Evolutionary conservation across 2,329 filamentous ascomycete genomes (phyloP).

Genomic region (Nectriaceae sp.): DNA sequence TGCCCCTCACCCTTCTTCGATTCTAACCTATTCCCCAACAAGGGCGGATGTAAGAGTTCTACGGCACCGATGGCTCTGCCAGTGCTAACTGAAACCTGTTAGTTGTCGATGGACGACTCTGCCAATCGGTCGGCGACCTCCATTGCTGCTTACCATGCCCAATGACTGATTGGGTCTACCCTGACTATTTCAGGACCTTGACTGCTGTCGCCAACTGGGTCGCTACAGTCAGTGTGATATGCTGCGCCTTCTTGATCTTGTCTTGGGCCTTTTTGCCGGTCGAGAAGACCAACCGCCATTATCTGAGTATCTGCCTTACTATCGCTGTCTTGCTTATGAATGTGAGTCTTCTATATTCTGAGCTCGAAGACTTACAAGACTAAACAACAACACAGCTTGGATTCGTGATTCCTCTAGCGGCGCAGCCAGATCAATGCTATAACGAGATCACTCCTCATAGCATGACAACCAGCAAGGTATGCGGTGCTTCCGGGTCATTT

Average conservation of each 20-base stretch:
- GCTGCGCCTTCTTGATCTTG: conserved; percentile 73
- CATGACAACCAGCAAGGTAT: conserved; percentile 80
- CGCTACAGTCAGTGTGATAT: conserved; percentile 71
- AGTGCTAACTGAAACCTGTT: conserved; percentile 9
- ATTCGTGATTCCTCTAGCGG: conserved; percentile 84
- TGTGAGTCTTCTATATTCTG: conserved; percentile 51
- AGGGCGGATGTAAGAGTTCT: conserved; percentile 63
- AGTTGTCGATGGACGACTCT: conserved; percentile 61
- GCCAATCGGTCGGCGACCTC: conserved; percentile 49
- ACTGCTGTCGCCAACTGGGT: conserved; percentile 78
- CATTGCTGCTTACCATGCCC: conserved; percentile 91
- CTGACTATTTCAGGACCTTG: conserved; percentile 59
- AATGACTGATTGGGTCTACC: conserved; percentile 73
- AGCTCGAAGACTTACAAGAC: background rate
- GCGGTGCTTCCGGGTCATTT: conserved; percentile 85
- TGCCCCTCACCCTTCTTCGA: conserved; percentile 74
- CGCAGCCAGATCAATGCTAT: conserved; percentile 78
- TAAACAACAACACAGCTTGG: conserved; percentile 61
- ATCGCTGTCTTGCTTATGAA: conserved; percentile 76
- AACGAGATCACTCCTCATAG: conserved; percentile 91
- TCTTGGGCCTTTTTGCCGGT: conserved; percentile 81
- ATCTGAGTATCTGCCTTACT: conserved; percentile 85
- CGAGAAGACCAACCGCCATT: conserved; percentile 89
- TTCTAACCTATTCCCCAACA: conserved; percentile 56
- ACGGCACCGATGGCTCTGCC: no score